Evolutionary conservation across 208 protist species (phyloP).

Genomic region (Herpetomonas samuelpessoai): DNA sequence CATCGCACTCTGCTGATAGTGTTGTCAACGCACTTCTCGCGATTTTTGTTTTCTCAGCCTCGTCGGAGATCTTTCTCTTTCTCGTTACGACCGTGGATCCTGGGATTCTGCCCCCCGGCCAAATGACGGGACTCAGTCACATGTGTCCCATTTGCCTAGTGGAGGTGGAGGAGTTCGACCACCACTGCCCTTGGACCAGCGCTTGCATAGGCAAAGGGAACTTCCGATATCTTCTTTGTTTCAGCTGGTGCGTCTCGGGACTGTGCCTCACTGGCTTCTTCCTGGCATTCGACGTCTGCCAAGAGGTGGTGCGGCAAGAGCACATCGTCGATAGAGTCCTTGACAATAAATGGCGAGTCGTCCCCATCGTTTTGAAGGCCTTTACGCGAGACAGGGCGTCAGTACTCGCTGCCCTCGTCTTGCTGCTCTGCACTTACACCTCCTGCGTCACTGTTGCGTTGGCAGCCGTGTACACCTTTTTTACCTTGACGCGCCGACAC

Average conservation of each 20-base stretch:
- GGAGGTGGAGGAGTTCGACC: conserved; percentile 74
- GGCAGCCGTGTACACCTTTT: conserved; percentile 2
- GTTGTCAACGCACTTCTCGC: not conserved
- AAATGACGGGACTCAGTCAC: conserved; percentile 21
- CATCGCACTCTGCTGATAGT: not conserved
- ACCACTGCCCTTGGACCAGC: conserved; percentile 75
- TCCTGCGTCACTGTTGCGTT: not conserved
- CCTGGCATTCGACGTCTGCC: not conserved
- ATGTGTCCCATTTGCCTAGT: conserved; percentile 40
- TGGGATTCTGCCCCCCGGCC: conserved; percentile 26
- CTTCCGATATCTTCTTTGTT: conserved; percentile 71
- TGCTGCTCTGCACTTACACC: not conserved
- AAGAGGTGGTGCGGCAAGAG: not conserved
- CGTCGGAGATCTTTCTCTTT: conserved; percentile 2
- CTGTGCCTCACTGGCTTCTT: conserved; percentile 10
- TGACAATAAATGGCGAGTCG: not conserved
- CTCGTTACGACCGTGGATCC: conserved; percentile 42
- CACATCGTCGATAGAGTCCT: not conserved
- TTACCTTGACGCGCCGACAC: conserved; percentile 12
- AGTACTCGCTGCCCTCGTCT: not conserved
- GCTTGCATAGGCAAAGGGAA: conserved; percentile 72
- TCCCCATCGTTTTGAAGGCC: not conserved
- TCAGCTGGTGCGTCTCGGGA: conserved; percentile 23
- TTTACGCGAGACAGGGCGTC: not conserved
- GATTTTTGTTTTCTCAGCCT: not conserved